Evolutionary conservation across 352 stramenopile genomes (phyloP).

Genomic region (Pythium pyrilobum): DNA sequence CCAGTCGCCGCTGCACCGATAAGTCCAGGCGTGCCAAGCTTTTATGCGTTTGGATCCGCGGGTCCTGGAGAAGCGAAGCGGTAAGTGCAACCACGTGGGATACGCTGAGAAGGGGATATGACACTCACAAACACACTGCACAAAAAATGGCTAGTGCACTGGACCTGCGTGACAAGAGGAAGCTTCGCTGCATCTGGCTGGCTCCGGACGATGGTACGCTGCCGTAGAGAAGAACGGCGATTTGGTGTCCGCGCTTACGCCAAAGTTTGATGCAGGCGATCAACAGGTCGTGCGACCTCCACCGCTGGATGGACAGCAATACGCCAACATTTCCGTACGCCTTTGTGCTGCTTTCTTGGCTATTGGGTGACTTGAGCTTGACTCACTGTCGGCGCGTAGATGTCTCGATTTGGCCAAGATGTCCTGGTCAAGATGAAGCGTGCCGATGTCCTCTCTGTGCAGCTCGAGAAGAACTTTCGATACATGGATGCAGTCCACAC

Average conservation of each 20-base stretch:
- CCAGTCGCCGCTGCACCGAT: background rate
- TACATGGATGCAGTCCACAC: conserved; percentile 72
- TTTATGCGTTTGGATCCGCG: background rate
- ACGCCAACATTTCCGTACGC: conserved; percentile 49
- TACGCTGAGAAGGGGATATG: background rate
- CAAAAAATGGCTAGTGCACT: conserved; percentile 20
- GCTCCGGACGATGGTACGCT: conserved; percentile 52
- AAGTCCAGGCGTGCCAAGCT: conserved; percentile 1
- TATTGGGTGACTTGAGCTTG: background rate
- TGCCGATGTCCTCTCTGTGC: conserved; percentile 43
- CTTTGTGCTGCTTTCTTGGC: too few relatives aligned
- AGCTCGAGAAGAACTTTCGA: conserved; percentile 52
- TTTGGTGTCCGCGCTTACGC: background rate
- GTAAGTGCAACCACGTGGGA: background rate
- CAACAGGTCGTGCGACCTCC: conserved; percentile 54
- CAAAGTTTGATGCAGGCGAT: conserved; percentile 26
- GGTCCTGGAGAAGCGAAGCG: background rate
- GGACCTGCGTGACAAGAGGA: conserved; percentile 62
- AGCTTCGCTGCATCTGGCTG: conserved; percentile 62
- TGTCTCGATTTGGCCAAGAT: conserved; percentile 51
- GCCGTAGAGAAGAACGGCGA: background rate
- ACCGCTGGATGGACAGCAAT: conserved; percentile 51
- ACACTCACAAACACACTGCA: background rate
- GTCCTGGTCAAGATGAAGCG: conserved; percentile 58
- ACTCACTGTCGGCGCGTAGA: conserved; percentile 15